These are phyloP conservation scores for Cystobasidium tubakii DNA, from an alignment of 768 basidiomycete species.

Conservation along the genomic window DNA sequence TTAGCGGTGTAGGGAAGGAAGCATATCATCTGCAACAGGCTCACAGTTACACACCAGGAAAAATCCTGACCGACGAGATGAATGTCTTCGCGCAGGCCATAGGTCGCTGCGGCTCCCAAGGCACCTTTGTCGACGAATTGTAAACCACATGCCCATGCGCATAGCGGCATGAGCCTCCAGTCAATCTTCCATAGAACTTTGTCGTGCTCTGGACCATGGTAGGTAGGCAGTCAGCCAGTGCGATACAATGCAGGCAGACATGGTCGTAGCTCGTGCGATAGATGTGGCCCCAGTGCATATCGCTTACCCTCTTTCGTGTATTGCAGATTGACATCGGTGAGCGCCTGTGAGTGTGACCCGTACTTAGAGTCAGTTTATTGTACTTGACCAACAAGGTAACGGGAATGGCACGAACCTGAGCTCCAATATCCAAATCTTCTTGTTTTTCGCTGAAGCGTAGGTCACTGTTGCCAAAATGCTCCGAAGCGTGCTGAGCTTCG, in stretches of 20 bases:
- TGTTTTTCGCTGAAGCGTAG: background rate
- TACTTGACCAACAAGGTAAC: background rate
- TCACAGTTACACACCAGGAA: conserved; percentile 6
- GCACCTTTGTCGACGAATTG: conserved; percentile 11
- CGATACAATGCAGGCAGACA: no score
- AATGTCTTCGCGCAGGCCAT: background rate
- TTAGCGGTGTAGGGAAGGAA: no score
- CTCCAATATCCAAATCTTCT: background rate
- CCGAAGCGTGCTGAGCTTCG: background rate
- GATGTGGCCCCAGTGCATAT: no score
- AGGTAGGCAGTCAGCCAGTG: background rate
- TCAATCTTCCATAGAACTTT: conserved; percentile 1
- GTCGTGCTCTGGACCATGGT: background rate
- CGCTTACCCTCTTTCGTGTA: background rate
- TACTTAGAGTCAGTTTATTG: background rate
- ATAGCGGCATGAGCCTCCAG: background rate
- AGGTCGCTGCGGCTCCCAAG: background rate
- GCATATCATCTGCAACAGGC: no score
- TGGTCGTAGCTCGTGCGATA: no score
- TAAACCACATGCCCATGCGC: background rate
- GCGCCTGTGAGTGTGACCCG: background rate
- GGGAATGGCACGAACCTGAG: background rate
- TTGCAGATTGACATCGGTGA: background rate
- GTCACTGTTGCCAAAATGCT: background rate
- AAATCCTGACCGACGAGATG: background rate